A percentile compares a stretch with the other conserved stretches of the same genome.
Conservation (phyloP, 2,329 filamentous ascomycete species). For the Xylariaceae sp. region DNA sequence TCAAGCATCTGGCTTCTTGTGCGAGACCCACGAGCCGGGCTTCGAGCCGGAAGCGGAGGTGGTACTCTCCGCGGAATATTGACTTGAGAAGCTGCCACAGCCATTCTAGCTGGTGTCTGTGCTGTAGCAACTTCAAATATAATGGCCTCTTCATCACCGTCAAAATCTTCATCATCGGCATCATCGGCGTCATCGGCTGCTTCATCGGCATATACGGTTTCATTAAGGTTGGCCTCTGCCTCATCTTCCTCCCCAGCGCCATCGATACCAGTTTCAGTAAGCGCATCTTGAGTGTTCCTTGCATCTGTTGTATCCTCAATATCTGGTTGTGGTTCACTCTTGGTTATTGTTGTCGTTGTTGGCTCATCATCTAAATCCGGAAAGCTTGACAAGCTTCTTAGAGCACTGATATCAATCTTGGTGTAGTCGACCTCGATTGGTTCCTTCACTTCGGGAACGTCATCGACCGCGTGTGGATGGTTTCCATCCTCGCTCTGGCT, state of each 20-base stretch:
- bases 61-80: conserved; percentile 80
- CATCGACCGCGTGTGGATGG: conserved; percentile 45
- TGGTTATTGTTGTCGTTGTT: conserved; percentile 20
- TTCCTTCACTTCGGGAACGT: conserved; percentile 43
- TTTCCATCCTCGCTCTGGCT: conserved; percentile 58
- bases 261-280: conserved; percentile 18
- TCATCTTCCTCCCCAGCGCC: conserved; percentile 40
- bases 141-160: conserved; percentile 62
- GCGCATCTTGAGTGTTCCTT: conserved; percentile 2
- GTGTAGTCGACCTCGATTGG: conserved; percentile 62
- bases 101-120: conserved; percentile 59
- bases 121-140: conserved; percentile 68
- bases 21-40: conserved; percentile 65
- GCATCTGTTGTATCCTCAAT: conserved; percentile 4
- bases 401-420: conserved; percentile 56
- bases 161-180: conserved; percentile 51
- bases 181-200: conserved; percentile 54
- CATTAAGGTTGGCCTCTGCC: conserved; percentile 36
- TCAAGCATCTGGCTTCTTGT: conserved; percentile 64
- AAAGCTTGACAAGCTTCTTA: conserved; percentile 49
- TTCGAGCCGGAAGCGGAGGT: conserved; percentile 77
- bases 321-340: conserved; percentile 14
- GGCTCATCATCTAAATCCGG: conserved; percentile 40
- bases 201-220: conserved; percentile 48
- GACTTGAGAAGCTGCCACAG: conserved; percentile 66